Evolutionary conservation across 306 rosid species (phyloP).

Genomic region (Medicago truncatula): MtrunA17r5.0-ANR NC_053044.1:43528001-43528500

Average conservation of each 20-base stretch:
- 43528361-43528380: constrained; percentile 22
- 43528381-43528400: constrained; percentile 16
- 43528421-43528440: background rate
- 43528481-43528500: constrained; percentile 52
- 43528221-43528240: too few relatives aligned
- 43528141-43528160: background rate
- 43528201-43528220: too few relatives aligned
- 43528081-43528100: background rate
- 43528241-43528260: too few relatives aligned
- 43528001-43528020: background rate
- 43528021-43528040: background rate
- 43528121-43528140: constrained; percentile 1
- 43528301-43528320: too few relatives aligned
- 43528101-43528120: background rate
- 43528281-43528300: too few relatives aligned
- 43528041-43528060: too few relatives aligned
- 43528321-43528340: too few relatives aligned
- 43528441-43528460: constrained; percentile 3
- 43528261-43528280: too few relatives aligned
- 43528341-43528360: background rate
- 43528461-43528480: constrained; percentile 27
- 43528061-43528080: constrained; percentile 2
- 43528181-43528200: too few relatives aligned
- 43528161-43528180: background rate
- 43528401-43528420: background rate